phyloP scores from a whole-genome alignment of 768 basidiomycete genomes.

The Calocybe indica region DNA sequence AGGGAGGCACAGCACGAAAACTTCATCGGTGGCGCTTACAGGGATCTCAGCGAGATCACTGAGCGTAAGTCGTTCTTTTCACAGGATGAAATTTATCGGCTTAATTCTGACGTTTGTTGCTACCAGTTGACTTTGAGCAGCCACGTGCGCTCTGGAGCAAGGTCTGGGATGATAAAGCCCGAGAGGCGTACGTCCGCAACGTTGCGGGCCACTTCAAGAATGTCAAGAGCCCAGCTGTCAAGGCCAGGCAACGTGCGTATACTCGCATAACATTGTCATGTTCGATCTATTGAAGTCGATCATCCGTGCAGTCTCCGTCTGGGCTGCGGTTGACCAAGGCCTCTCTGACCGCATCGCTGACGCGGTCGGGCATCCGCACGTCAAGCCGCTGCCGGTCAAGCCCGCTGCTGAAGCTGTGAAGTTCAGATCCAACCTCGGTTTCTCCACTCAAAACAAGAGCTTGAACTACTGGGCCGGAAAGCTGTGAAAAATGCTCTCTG shows the following conservation, averaged over 20 bases:
- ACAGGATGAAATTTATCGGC: too few species aligned
- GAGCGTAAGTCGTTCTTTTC: slow-evolving; percentile 54
- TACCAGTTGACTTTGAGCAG: slow-evolving; percentile 78
- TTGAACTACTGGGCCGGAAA: too few species aligned
- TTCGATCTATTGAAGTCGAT: neutral
- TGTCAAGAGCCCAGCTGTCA: slow-evolving; percentile 58
- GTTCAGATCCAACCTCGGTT: slow-evolving; percentile 41
- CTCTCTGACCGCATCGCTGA: slow-evolving; percentile 76
- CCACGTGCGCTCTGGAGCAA: slow-evolving; percentile 63
- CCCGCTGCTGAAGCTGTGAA: slow-evolving; percentile 51
- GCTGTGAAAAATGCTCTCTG: too few species aligned
- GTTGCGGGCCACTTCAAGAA: slow-evolving; percentile 54
- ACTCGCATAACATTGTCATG: neutral
- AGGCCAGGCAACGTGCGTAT: slow-evolving; percentile 59
- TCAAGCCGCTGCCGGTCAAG: slow-evolving; percentile 56
- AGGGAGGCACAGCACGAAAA: slow-evolving; percentile 55
- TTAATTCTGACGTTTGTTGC: neutral
- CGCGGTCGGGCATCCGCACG: slow-evolving; percentile 54
- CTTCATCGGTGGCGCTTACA: slow-evolving; percentile 65
- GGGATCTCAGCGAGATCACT: slow-evolving; percentile 68
- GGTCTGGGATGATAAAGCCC: slow-evolving; percentile 59
- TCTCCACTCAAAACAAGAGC: neutral
- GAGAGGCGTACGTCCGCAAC: slow-evolving; percentile 61
- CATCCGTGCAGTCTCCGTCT: slow-evolving; percentile 54
- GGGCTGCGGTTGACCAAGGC: slow-evolving; percentile 71